Percentiles rank a stretch among this genome's conserved stretches.
Evolutionary conservation across 768 basidiomycete species (phyloP).

Genomic region (Mycena rebaudengoi): DNA sequence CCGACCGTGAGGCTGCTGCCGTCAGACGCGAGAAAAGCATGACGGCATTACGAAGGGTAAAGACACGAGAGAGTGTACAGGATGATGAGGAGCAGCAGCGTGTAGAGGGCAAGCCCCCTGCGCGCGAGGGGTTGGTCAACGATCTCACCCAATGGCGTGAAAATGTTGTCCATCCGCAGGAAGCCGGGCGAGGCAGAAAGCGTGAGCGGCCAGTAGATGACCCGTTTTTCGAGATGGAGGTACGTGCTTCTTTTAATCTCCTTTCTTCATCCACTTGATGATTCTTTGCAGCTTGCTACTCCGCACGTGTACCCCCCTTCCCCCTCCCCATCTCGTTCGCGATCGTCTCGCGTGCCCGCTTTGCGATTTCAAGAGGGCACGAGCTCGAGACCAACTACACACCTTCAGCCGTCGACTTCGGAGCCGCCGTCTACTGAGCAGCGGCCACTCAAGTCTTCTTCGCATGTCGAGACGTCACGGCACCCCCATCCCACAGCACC

Average conservation of each 20-base stretch:
- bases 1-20: constrained; percentile 78
- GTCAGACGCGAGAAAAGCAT: constrained; percentile 74
- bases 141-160: constrained; percentile 69
- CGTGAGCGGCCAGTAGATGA: constrained; percentile 63
- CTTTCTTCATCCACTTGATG: constrained; percentile 34
- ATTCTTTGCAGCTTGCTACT: constrained; percentile 40
- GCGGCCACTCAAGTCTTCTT: constrained; percentile 30
- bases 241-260: constrained; percentile 37
- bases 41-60: constrained; percentile 63
- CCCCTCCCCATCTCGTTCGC: constrained; percentile 61
- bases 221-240: constrained; percentile 39
- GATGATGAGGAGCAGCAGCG: constrained; percentile 38
- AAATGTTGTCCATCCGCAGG: constrained; percentile 52
- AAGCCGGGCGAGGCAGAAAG: constrained; percentile 65
- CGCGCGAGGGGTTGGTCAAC: constrained; percentile 52
- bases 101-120: constrained; percentile 45
- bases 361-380: constrained; percentile 34
- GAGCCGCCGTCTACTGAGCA: constrained; percentile 37
- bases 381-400: constrained; percentile 13
- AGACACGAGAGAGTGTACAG: constrained; percentile 56
- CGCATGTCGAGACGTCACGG: constrained; percentile 15
- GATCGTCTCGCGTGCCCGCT: constrained; percentile 44
- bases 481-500: constrained; percentile 29
- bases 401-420: constrained; percentile 51
- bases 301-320: constrained; percentile 62